Evolutionary conservation across 768 basidiomycete species (phyloP), one percentile per base, ranked within the genome.

Genomic region (Candolleomyces efflorescens): DNA sequence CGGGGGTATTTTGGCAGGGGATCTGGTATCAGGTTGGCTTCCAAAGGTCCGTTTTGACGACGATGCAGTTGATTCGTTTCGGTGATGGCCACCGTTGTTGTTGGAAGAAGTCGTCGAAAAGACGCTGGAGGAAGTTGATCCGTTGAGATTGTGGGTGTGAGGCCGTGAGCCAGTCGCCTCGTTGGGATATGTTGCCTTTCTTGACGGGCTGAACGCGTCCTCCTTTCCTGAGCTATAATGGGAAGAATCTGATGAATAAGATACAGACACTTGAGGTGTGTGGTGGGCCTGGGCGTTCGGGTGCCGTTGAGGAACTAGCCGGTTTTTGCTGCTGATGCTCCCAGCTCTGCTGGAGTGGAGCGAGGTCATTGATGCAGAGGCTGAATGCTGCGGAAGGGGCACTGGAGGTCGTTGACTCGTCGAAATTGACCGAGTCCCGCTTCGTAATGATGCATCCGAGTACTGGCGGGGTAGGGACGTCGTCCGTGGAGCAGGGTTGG

Each of bases 401-500:
- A 59, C 36, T 22, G 60, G 55, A 43, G 53, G 57, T 39, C 39
- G 22, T 55, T 50, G 53, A 11, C 32, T 32, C 32, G 32, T 32
- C n/a, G n/a, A n/a, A 3, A 32, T 47, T 47, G 65, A 45, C 50
- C 38, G 58, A 39, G 53, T 11, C 6, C 62, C 53, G 27, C 55
- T 61, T 39, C 60, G 59, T 20, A 69, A 37, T 20, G 73, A 74
- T 12, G 65, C 62, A 50, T 72, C 64, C 2, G 74, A 73, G 45
- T 64, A 64, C 43, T 73, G 67, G 10, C 71, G 69, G 17, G 67
- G 67, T 46, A 75, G 68, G 10, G 76, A 76, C 1, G 75, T 71
- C 15, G 69, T 67, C 5, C 73, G 71, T 49, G 75, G 73, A 5
- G 59, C 59, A 3, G 75, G 73, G 23, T 68, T 61, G 3, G 66